Conservation (phyloP, 2,329 filamentous ascomycete species). For the Acrocalymma vagum region DNA sequence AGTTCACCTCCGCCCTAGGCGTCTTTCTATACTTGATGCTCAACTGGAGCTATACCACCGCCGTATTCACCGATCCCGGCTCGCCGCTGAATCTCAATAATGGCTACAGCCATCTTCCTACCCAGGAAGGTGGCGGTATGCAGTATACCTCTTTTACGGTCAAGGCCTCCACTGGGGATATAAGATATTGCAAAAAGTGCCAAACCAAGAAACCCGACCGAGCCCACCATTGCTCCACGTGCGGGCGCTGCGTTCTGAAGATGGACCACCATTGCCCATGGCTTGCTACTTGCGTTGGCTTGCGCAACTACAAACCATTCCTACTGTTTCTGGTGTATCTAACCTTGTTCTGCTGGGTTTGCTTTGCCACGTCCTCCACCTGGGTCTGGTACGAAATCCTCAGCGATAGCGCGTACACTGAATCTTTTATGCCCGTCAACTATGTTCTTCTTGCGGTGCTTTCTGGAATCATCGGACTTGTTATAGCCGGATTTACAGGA, state of each 20-base stretch:
- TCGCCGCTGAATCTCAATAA: slow-evolving; percentile 60
- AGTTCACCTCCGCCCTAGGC: slow-evolving; percentile 67
- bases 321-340: slow-evolving; percentile 91
- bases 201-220: slow-evolving; percentile 94
- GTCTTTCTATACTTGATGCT: slow-evolving; percentile 78
- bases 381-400: slow-evolving; percentile 91
- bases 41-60: slow-evolving; percentile 89
- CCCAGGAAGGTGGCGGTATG: slow-evolving; percentile 65
- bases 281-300: slow-evolving; percentile 93
- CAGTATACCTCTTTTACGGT: slow-evolving; percentile 83
- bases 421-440: slow-evolving; percentile 86
- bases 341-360: slow-evolving; percentile 82
- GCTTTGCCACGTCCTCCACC: slow-evolving; percentile 76
- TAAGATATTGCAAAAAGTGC: slow-evolving; percentile 97
- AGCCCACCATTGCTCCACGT: slow-evolving; percentile 95
- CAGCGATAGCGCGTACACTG: slow-evolving; percentile 72
- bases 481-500: slow-evolving; percentile 85
- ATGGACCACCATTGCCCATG: slow-evolving; percentile 99
- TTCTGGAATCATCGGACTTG: slow-evolving; percentile 88
- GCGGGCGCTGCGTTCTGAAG: slow-evolving; percentile 92
- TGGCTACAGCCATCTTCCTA: slow-evolving; percentile 84
- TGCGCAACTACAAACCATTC: slow-evolving; percentile 96
- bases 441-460: slow-evolving; percentile 88
- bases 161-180: slow-evolving; percentile 81
- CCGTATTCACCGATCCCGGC: slow-evolving; percentile 92